Evolutionary conservation across 192 early-diverging fungal species (phyloP).

Genomic region (Cladochytrium replicatum): DNA sequence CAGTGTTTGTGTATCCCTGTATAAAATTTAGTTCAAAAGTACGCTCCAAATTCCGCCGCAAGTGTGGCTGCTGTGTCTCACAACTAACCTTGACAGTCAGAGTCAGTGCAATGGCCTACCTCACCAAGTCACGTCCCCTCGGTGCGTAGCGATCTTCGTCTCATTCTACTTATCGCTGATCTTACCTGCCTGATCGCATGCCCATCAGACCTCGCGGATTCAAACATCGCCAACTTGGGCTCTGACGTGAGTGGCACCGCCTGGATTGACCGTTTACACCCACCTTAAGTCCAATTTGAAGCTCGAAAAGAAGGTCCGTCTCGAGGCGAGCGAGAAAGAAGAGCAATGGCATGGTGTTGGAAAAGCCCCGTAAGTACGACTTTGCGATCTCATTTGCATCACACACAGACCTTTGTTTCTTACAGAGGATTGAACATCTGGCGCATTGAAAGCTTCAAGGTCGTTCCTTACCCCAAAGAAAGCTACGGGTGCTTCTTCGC

Average conservation of each 20-base stretch:
- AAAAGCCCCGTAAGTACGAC: slow-evolving; percentile 26
- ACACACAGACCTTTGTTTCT: neutral
- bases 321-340: slow-evolving; percentile 46
- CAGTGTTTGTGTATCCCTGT: too few species aligned
- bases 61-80: too few species aligned
- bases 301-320: slow-evolving; percentile 50
- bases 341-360: slow-evolving; percentile 47
- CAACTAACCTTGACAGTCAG: too few species aligned
- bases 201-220: slow-evolving; percentile 35
- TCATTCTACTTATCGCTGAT: too few species aligned
- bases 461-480: slow-evolving; percentile 50
- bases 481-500: slow-evolving; percentile 59
- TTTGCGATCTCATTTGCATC: neutral
- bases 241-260: slow-evolving; percentile 20
- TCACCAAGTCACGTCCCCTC: too few species aligned
- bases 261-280: neutral
- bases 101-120: too few species aligned
- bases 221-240: slow-evolving; percentile 51
- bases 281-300: too few species aligned
- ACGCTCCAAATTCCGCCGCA: too few species aligned
- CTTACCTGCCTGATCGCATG: too few species aligned
- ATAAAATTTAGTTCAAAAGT: too few species aligned
- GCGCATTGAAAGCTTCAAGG: slow-evolving; percentile 70
- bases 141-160: too few species aligned
- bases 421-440: slow-evolving; percentile 59